A percentile compares a stretch with the other conserved stretches of the same genome.
phyloP scores from a whole-genome alignment of 768 basidiomycete species.

The Leccinellum luteum region DNA sequence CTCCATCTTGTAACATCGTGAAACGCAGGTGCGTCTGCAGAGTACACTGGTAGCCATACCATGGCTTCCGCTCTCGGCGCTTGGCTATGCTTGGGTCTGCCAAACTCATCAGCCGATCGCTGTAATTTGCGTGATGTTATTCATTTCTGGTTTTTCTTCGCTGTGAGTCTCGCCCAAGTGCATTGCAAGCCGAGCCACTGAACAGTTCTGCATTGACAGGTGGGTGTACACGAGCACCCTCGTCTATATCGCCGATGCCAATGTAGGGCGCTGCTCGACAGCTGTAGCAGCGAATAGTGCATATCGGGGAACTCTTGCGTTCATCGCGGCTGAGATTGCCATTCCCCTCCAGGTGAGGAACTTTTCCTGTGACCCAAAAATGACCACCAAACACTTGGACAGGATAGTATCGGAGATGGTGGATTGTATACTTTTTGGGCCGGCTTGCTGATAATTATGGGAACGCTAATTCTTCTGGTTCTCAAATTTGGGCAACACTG shows the following conservation, averaged over 20 bases:
- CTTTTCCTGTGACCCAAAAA: neutral
- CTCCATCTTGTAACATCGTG: neutral
- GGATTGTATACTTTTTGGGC: constrained; percentile 41
- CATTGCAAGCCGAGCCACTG: neutral
- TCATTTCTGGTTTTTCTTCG: constrained; percentile 66
- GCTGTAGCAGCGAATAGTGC: constrained; percentile 75
- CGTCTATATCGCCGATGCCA: constrained; percentile 86
- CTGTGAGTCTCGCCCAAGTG: constrained; percentile 15
- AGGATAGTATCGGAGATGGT: constrained; percentile 29
- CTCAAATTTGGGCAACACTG: constrained; percentile 57
- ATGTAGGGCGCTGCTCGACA: constrained; percentile 74
- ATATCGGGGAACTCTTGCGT: constrained; percentile 68
- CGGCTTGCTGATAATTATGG: constrained; percentile 51
- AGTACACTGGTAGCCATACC: constrained; percentile 59
- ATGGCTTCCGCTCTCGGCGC: constrained; percentile 50
- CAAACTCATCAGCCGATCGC: constrained; percentile 62
- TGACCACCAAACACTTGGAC: neutral
- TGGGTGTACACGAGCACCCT: constrained; percentile 66
- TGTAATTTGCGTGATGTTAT: constrained; percentile 69
- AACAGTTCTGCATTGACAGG: constrained; percentile 24
- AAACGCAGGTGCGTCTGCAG: constrained; percentile 63
- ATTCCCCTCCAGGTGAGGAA: constrained; percentile 58
- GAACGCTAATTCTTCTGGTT: constrained; percentile 54
- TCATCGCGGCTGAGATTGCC: constrained; percentile 71
- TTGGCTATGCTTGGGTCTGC: constrained; percentile 77